These are phyloP conservation scores for Plantago rigida DNA, from an alignment of 305 asterid genomes.

Conservation along the genomic window DNA sequence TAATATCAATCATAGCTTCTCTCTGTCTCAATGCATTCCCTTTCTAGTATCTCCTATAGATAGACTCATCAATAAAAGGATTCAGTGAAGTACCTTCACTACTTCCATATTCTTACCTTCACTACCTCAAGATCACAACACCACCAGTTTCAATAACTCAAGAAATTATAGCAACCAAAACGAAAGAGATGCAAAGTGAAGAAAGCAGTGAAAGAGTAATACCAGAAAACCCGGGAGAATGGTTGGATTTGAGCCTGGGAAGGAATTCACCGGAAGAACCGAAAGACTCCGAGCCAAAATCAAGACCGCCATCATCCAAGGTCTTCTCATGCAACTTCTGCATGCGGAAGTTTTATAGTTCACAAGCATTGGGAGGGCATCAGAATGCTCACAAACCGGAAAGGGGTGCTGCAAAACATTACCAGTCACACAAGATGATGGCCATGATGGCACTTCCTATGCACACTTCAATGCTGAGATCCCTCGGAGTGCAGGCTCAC, in stretches of 20 bases:
- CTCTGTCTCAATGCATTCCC: slow-evolving; percentile 1
- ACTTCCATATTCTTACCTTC: slow-evolving; percentile 21
- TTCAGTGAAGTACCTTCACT: slow-evolving; percentile 19
- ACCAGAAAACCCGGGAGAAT: slow-evolving; percentile 35
- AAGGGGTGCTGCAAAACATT: slow-evolving; percentile 62
- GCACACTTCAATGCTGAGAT: slow-evolving; percentile 49
- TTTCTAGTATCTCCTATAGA: neutral
- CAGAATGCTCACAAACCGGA: slow-evolving; percentile 92
- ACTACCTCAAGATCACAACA: slow-evolving; percentile 5
- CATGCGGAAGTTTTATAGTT: slow-evolving; percentile 73
- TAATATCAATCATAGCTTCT: neutral
- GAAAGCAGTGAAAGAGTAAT: slow-evolving; percentile 34
- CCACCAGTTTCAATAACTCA: neutral
- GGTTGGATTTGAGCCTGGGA: slow-evolving; percentile 66
- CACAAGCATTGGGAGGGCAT: slow-evolving; percentile 92
- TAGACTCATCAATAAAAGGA: slow-evolving; percentile 31
- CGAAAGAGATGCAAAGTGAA: slow-evolving; percentile 37
- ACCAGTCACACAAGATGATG: slow-evolving; percentile 59
- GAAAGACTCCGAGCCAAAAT: slow-evolving; percentile 36
- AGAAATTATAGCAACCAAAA: neutral
- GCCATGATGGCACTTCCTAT: slow-evolving; percentile 40
- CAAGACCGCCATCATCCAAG: slow-evolving; percentile 42
- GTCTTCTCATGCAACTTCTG: slow-evolving; percentile 85
- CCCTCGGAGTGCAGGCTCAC: slow-evolving; percentile 67
- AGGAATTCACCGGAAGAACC: slow-evolving; percentile 31